Evolutionary conservation across 208 protist species (phyloP).

Genomic region (Trypanosoma grayi): DNA sequence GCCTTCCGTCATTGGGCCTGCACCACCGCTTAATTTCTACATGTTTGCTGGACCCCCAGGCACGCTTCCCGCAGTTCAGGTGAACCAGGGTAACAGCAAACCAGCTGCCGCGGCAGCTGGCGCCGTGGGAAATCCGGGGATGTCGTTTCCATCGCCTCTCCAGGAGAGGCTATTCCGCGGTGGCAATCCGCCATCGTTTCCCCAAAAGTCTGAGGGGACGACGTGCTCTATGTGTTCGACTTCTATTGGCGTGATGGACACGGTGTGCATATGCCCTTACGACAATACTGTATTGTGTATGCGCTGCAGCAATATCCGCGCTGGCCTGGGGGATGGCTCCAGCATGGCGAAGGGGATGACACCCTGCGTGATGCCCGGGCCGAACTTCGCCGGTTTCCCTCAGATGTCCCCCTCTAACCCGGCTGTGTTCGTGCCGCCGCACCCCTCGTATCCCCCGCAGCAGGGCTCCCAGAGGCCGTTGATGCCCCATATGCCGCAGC

Average conservation of each 20-base stretch:
- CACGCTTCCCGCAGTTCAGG: neutral
- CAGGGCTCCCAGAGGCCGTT: neutral
- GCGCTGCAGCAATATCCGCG: conserved; percentile 1
- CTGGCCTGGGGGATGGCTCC: neutral
- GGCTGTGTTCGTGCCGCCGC: conserved; percentile 5
- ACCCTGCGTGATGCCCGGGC: neutral
- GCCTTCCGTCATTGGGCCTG: neutral
- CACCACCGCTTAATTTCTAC: conserved; percentile 15
- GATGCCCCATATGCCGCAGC: neutral
- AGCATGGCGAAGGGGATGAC: neutral
- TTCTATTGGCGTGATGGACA: conserved; percentile 2
- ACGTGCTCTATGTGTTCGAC: conserved; percentile 4
- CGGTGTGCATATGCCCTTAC: conserved; percentile 6
- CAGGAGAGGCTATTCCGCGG: neutral
- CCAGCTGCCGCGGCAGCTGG: neutral
- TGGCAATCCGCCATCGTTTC: neutral
- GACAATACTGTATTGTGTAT: conserved; percentile 10
- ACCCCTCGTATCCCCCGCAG: conserved; percentile 5
- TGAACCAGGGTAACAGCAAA: neutral
- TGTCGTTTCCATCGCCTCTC: neutral
- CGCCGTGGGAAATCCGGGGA: neutral
- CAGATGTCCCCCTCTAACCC: neutral
- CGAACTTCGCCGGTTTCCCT: neutral
- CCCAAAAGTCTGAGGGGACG: neutral
- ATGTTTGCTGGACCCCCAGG: neutral